Conservation (phyloP, 1,284 basidiomycete genomes). For the Farysia itapuensis region DNA sequence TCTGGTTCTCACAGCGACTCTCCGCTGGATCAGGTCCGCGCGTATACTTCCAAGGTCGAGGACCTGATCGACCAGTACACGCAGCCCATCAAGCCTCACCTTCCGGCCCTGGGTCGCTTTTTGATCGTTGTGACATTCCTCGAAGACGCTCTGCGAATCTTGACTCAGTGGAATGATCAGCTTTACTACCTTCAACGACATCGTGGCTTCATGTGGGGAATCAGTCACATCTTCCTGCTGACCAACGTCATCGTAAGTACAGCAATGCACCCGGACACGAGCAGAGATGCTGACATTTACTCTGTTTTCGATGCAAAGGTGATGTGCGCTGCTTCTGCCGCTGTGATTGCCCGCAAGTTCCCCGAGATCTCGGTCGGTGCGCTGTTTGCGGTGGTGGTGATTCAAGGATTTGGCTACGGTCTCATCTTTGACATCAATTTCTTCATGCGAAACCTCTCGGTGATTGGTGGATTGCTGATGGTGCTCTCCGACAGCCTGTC, state of each 20-base stretch:
- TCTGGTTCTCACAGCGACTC: constrained; percentile 27
- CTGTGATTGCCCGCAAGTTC: constrained; percentile 83
- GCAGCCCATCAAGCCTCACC: constrained; percentile 89
- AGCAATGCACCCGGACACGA: too few species aligned
- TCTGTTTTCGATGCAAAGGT: constrained; percentile 34
- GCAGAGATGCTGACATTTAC: too few species aligned
- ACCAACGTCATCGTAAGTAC: constrained; percentile 84
- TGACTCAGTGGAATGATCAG: constrained; percentile 94
- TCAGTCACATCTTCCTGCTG: constrained; percentile 88
- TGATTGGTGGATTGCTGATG: constrained; percentile 92
- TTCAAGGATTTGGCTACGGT: constrained; percentile 90
- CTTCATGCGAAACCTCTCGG: constrained; percentile 93
- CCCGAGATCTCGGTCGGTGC: constrained; percentile 87
- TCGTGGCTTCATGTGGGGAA: constrained; percentile 88
- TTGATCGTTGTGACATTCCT: constrained; percentile 97
- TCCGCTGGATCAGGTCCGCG: constrained; percentile 78
- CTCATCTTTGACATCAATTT: constrained; percentile 98
- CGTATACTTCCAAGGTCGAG: constrained; percentile 74
- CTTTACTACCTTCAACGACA: constrained; percentile 70
- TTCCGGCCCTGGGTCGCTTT: constrained; percentile 93
- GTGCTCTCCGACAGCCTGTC: constrained; percentile 91
- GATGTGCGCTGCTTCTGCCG: constrained; percentile 84
- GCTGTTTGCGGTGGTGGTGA: constrained; percentile 84
- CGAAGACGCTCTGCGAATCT: constrained; percentile 90
- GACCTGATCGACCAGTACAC: constrained; percentile 89